Percentiles rank a stretch among this genome's conserved stretches.
Evolutionary conservation across 495 filamentous ascomycete genomes (phyloP).

Genomic region (Aspergillus haitiensis): DNA sequence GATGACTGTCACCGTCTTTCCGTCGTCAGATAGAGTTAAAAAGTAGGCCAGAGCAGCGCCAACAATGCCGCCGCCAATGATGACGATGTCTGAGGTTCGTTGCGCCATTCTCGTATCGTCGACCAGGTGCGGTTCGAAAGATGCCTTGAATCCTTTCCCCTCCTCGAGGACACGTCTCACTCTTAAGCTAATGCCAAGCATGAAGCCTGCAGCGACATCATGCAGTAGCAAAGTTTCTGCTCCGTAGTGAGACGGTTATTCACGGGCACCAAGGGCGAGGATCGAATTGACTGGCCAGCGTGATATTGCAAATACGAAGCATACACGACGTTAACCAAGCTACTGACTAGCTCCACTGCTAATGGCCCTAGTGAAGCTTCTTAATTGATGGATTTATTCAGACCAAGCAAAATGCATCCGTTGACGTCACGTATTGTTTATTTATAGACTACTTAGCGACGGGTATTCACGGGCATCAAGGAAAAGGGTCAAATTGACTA

Average conservation of each 20-base stretch:
- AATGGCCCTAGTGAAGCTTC: background rate
- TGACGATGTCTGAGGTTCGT: slow-evolving; percentile 31
- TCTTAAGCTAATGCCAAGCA: background rate
- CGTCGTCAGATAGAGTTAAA: slow-evolving; percentile 24
- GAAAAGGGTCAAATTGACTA: background rate
- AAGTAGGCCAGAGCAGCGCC: slow-evolving; percentile 42
- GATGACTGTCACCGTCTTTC: slow-evolving; percentile 29
- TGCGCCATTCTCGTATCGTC: background rate
- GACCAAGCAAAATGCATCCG: background rate
- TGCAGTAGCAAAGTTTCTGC: no score
- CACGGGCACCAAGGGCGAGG: background rate
- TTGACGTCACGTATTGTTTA: background rate
- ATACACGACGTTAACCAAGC: background rate
- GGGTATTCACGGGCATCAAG: background rate
- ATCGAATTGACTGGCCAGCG: background rate
- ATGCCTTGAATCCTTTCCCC: background rate
- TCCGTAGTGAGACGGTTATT: background rate
- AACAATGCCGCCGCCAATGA: slow-evolving; percentile 50
- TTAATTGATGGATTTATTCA: background rate
- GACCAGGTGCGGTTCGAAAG: background rate
- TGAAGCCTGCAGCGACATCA: background rate
- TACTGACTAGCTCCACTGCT: background rate
- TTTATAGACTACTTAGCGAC: background rate
- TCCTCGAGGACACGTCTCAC: background rate
- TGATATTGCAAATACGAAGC: background rate